These are phyloP conservation scores for Pythium graminicola DNA, from an alignment of 352 stramenopile species.

Conservation along the genomic window DNA sequence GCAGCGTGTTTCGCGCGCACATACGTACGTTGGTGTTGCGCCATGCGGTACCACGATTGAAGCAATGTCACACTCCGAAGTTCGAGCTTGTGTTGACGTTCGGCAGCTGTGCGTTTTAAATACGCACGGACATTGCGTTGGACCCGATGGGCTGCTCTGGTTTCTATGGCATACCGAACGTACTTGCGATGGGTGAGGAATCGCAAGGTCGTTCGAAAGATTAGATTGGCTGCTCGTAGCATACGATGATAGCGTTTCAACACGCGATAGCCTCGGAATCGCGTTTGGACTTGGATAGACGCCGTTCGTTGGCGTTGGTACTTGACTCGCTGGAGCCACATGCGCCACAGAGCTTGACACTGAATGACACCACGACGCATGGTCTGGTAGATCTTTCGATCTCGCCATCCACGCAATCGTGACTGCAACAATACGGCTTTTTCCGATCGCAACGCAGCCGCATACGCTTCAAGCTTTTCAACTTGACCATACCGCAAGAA, in stretches of 20 bases:
- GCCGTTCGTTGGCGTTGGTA: constrained; percentile 2
- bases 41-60: constrained; percentile 61
- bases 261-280: constrained; percentile 28
- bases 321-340: constrained; percentile 19
- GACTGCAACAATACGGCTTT: constrained; percentile 51
- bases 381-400: constrained; percentile 32
- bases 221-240: constrained; percentile 25
- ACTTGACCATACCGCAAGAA: constrained; percentile 77
- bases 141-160: constrained; percentile 32
- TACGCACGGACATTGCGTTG: constrained; percentile 48
- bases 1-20: constrained; percentile 22
- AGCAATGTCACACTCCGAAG: constrained; percentile 31
- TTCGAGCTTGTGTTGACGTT: constrained; percentile 48
- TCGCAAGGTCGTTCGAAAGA: constrained; percentile 32
- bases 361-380: constrained; percentile 30
- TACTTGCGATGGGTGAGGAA: constrained; percentile 45
- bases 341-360: constrained; percentile 54
- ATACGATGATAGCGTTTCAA: constrained; percentile 26
- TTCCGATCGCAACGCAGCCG: constrained; percentile 32
- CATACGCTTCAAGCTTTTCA: constrained; percentile 54
- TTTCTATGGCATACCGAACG: constrained; percentile 28
- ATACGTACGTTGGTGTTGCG: constrained; percentile 27
- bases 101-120: constrained; percentile 49
- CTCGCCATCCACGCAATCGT: constrained; percentile 29
- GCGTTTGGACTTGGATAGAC: constrained; percentile 14